Conservation (phyloP, 2,329 filamentous ascomycete genomes). For the Aspergillus oerlinghausenensis region DNA sequence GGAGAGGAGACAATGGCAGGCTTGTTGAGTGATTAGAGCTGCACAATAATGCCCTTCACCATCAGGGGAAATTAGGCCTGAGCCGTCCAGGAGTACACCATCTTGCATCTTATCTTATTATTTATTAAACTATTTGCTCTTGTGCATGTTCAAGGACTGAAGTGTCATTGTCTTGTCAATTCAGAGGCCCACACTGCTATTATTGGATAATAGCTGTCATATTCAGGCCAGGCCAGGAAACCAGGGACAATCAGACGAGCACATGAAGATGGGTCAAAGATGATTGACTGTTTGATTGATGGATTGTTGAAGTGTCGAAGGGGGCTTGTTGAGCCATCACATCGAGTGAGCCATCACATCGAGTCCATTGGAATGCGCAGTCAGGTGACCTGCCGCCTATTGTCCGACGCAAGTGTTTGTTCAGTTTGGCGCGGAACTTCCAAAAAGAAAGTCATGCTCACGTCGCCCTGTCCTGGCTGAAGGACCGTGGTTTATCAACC, state of each 20-base stretch:
- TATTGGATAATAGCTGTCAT: not conserved
- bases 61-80: not conserved
- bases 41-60: not conserved
- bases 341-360: not conserved
- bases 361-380: not conserved
- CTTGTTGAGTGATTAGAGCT: not conserved
- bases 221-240: not conserved
- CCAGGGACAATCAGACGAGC: not conserved
- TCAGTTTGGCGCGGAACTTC: constrained; percentile 13
- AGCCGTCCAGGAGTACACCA: not conserved
- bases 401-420: constrained; percentile 8
- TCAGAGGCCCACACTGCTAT: not conserved
- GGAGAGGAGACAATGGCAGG: not conserved
- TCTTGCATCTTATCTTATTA: not conserved
- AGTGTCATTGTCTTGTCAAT: not conserved
- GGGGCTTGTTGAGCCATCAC: not conserved
- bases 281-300: not conserved
- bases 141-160: not conserved
- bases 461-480: constrained; percentile 1
- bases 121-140: not conserved
- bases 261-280: not conserved
- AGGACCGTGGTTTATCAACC: not conserved
- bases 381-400: not conserved
- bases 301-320: not conserved
- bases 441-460: constrained; percentile 14